These are phyloP conservation scores for Didymella arachidicola DNA, from an alignment of 2,329 filamentous ascomycete species.

Conservation along the genomic window DNA sequence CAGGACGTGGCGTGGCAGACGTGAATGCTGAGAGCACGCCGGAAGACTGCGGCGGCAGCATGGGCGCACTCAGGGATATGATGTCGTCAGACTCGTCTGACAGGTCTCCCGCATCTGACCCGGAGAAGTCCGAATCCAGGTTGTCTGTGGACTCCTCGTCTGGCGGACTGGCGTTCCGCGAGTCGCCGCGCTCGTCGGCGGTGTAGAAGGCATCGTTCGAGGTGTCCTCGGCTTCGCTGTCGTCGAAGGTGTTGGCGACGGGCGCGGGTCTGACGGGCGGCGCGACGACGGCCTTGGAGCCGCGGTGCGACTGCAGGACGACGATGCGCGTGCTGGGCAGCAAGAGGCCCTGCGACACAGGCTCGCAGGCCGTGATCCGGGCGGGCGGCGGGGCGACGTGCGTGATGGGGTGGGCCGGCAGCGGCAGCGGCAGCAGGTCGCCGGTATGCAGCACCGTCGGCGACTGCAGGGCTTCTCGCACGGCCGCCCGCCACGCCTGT, in stretches of 20 bases:
- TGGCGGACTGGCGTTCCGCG: constrained; percentile 50
- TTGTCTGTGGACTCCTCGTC: constrained; percentile 54
- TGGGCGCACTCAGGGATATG: constrained; percentile 85
- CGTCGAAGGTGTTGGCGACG: constrained; percentile 67
- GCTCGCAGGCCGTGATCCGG: constrained; percentile 91
- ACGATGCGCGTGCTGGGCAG: constrained; percentile 83
- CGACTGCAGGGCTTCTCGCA: constrained; percentile 76
- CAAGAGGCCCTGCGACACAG: constrained; percentile 86
- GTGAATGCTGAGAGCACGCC: constrained; percentile 82
- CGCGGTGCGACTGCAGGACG: constrained; percentile 68
- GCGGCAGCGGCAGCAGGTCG: constrained; percentile 80
- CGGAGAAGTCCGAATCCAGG: constrained; percentile 66
- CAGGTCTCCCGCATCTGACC: constrained; percentile 74
- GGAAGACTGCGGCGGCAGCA: constrained; percentile 76
- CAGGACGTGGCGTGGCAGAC: constrained; percentile 80
- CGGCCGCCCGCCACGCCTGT: constrained; percentile 50
- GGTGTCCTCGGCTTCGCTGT: constrained; percentile 84
- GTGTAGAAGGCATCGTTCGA: constrained; percentile 93
- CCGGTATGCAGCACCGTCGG: constrained; percentile 82
- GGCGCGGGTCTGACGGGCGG: constrained; percentile 54
- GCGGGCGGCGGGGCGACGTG: constrained; percentile 85
- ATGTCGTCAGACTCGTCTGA: constrained; percentile 95
- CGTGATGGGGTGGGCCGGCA: constrained; percentile 82
- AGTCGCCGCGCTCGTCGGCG: constrained; percentile 70
- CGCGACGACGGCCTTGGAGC: constrained; percentile 59